Evolutionary conservation across 805 yeast genomes (phyloP).

Genomic region (Wickerhamomyces chambardii): DNA sequence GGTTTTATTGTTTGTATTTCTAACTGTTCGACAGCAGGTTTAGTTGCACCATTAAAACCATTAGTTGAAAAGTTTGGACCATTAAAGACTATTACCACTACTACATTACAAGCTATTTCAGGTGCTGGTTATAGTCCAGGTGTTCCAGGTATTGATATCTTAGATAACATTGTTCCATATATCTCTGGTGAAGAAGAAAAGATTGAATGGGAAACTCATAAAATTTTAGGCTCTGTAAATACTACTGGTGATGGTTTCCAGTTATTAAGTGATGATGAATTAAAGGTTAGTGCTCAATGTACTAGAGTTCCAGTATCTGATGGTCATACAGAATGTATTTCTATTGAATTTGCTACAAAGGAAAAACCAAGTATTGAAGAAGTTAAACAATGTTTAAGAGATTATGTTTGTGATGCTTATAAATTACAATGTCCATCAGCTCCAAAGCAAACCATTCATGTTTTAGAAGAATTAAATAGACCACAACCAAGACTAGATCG

Average conservation of each 20-base stretch:
- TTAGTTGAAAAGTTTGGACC: slow-evolving; percentile 87
- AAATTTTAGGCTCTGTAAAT: slow-evolving; percentile 69
- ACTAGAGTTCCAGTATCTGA: slow-evolving; percentile 95
- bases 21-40: slow-evolving; percentile 97
- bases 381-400: slow-evolving; percentile 58
- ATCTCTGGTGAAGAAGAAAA: slow-evolving; percentile 97
- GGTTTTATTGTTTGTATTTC: slow-evolving; percentile 94
- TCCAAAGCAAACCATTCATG: slow-evolving; percentile 87
- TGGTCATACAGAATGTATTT: slow-evolving; percentile 95
- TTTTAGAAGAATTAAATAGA: slow-evolving; percentile 83
- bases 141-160: slow-evolving; percentile 87
- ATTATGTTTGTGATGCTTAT: slow-evolving; percentile 79
- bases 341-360: slow-evolving; percentile 71
- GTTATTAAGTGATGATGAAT: slow-evolving; percentile 53
- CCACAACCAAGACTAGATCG: slow-evolving; percentile 98
- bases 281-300: slow-evolving; percentile 92
- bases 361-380: slow-evolving; percentile 83
- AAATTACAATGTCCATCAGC: slow-evolving; percentile 82
- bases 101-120: slow-evolving; percentile 94
- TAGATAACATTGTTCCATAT: slow-evolving; percentile 92
- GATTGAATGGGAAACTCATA: slow-evolving; percentile 97
- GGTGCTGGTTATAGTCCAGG: slow-evolving; percentile 99
- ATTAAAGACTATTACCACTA: slow-evolving; percentile 73
- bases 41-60: slow-evolving; percentile 96
- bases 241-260: slow-evolving; percentile 44